Percentiles rank a stretch among this genome's conserved stretches.
Conservation (phyloP, 345 rosid species). For the Corchorus capsularis region DNA sequence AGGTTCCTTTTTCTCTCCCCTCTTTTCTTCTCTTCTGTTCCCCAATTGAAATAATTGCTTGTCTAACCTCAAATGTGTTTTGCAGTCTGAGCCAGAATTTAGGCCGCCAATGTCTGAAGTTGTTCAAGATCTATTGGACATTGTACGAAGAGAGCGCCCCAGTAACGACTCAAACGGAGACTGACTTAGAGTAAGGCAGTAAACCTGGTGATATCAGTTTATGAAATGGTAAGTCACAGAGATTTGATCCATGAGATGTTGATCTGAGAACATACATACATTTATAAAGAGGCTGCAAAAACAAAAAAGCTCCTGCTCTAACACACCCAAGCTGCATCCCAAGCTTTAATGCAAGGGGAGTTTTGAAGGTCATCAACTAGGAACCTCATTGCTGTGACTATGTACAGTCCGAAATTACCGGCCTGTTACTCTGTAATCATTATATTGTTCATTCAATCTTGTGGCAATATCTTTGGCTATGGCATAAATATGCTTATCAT, state of each 20-base stretch:
- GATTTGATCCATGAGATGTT: conserved; percentile 6
- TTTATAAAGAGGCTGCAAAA: neutral
- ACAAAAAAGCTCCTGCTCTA: neutral
- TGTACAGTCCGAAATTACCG: neutral
- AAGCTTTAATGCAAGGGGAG: neutral
- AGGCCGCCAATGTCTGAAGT: conserved; percentile 93
- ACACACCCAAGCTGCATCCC: neutral
- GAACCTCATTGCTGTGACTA: neutral
- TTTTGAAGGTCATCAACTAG: neutral
- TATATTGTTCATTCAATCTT: conserved; percentile 23
- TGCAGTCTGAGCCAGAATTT: conserved; percentile 81
- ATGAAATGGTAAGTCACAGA: neutral
- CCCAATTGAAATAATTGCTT: neutral
- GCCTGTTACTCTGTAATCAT: conserved; percentile 20
- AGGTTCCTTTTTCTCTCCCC: neutral
- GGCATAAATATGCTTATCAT: conserved; percentile 18
- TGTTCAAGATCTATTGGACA: conserved; percentile 86
- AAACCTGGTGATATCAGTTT: conserved; percentile 8
- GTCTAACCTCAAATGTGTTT: conserved; percentile 10
- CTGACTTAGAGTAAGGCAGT: conserved; percentile 23
- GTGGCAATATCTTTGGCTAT: conserved; percentile 13
- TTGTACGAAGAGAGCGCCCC: conserved; percentile 72
- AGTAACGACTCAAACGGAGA: conserved; percentile 58
- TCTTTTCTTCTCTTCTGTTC: no score
- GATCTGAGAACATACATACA: neutral